A percentile compares a stretch with the other conserved stretches of the same genome.
Conservation (phyloP, 352 stramenopile genomes). For the Phytophthora agathidicida region DNA sequence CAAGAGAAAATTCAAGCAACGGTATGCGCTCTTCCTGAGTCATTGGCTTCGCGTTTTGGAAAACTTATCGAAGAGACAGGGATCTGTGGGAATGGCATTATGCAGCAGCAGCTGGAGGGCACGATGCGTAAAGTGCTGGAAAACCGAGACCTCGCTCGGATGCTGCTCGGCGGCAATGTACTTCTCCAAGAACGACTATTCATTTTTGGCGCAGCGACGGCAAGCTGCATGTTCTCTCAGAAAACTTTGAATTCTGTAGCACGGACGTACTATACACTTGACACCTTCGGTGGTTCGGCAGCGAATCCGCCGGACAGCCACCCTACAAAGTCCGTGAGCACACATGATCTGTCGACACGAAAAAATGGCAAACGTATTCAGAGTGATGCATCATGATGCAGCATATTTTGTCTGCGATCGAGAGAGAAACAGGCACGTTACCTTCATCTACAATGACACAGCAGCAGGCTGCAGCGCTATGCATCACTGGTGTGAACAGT, state of each 20-base stretch:
- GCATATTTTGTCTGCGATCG: slow-evolving; percentile 1
- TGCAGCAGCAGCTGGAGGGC: neutral
- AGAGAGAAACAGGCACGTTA: neutral
- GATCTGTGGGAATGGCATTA: neutral
- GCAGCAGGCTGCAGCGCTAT: slow-evolving; percentile 4
- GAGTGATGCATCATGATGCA: slow-evolving; percentile 10
- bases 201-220: slow-evolving; percentile 1
- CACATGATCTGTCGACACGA: slow-evolving; percentile 2
- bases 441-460: slow-evolving; percentile 4
- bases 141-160: neutral
- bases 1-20: neutral
- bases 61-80: neutral
- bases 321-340: slow-evolving; percentile 1
- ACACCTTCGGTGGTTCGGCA: slow-evolving; percentile 10
- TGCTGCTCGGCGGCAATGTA: neutral
- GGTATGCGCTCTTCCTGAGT: slow-evolving; percentile 1
- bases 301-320: slow-evolving; percentile 2
- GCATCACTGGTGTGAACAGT: neutral
- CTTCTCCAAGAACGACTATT: neutral
- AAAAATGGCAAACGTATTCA: slow-evolving; percentile 11
- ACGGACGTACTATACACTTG: slow-evolving; percentile 3
- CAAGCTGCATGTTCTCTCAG: neutral
- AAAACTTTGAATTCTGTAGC: slow-evolving; percentile 1
- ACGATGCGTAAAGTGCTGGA: neutral
- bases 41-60: neutral